Conservation (phyloP, 1,139 yeast species). For the Candida neerlandica region DNA sequence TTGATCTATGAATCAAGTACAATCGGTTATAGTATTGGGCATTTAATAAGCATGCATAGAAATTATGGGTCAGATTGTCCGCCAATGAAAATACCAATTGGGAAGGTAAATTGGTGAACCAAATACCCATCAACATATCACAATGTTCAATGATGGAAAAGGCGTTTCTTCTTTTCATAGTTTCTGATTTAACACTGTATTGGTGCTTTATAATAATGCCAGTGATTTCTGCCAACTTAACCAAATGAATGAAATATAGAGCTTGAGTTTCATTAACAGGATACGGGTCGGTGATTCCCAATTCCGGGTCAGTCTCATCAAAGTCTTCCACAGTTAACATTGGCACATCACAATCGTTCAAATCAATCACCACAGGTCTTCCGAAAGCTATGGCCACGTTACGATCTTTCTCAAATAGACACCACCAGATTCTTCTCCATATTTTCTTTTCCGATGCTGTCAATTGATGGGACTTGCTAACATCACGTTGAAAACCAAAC, state of each 20-base stretch:
- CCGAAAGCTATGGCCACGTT: conserved; percentile 77
- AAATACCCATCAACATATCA: conserved; percentile 77
- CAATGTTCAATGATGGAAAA: conserved; percentile 67
- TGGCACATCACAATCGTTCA: conserved; percentile 78
- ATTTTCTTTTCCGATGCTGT: conserved; percentile 50
- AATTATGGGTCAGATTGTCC: conserved; percentile 54
- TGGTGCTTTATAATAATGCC: conserved; percentile 74
- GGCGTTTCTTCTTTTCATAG: conserved; percentile 48
- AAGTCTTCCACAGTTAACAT: conserved; percentile 71
- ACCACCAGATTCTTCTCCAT: conserved; percentile 83
- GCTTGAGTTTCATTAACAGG: conserved; percentile 53
- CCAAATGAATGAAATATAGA: conserved; percentile 61
- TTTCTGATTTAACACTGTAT: conserved; percentile 70
- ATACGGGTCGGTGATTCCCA: conserved; percentile 40
- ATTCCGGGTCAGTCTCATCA: conserved; percentile 52
- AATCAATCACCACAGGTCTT: conserved; percentile 67
- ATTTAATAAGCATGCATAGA: conserved; percentile 64
- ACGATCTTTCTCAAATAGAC: conserved; percentile 71
- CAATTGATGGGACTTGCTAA: conserved; percentile 34
- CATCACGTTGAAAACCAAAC: conserved; percentile 71
- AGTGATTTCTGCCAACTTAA: conserved; percentile 72
- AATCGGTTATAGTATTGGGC: conserved; percentile 75
- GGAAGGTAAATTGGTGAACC: conserved; percentile 73
- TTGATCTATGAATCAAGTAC: conserved; percentile 72
- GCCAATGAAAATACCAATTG: conserved; percentile 64